Percentiles rank a stretch among this genome's conserved stretches.
Evolutionary conservation across 768 basidiomycete species (phyloP).

Genomic region (Pisolithus albus): DNA sequence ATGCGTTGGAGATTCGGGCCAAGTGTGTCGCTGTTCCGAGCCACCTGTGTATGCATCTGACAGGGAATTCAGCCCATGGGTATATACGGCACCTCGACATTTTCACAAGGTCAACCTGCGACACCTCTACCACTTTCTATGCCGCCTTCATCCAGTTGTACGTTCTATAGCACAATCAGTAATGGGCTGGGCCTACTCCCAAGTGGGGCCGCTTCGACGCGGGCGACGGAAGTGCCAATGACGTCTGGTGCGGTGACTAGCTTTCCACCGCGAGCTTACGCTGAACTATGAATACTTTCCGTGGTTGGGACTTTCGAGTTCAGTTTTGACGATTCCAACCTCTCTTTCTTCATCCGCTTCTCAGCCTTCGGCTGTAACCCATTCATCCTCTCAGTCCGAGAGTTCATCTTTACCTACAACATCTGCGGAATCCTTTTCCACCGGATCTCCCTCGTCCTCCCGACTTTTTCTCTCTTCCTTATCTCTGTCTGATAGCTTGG

Average conservation of each 20-base stretch:
- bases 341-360: conserved; percentile 3
- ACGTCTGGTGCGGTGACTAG: background rate
- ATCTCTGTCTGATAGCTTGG: background rate
- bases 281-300: background rate
- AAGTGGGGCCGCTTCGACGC: conserved; percentile 16
- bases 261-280: background rate
- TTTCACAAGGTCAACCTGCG: conserved; percentile 51
- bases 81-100: conserved; percentile 61
- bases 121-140: conserved; percentile 53
- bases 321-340: conserved; percentile 5
- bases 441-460: background rate
- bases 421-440: background rate
- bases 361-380: background rate
- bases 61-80: conserved; percentile 46
- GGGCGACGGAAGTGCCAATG: background rate
- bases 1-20: conserved; percentile 47
- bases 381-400: background rate
- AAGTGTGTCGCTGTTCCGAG: conserved; percentile 25
- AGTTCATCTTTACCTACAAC: conserved; percentile 1
- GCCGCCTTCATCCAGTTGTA: conserved; percentile 58
- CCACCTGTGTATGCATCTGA: background rate
- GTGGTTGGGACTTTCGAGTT: background rate
- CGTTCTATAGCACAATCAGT: conserved; percentile 41
- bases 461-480: background rate
- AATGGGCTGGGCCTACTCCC: conserved; percentile 32